A percentile compares a stretch with the other conserved stretches of the same genome.
Conservation (phyloP, 768 basidiomycete species). For the Hypholoma fasciculare region DNA sequence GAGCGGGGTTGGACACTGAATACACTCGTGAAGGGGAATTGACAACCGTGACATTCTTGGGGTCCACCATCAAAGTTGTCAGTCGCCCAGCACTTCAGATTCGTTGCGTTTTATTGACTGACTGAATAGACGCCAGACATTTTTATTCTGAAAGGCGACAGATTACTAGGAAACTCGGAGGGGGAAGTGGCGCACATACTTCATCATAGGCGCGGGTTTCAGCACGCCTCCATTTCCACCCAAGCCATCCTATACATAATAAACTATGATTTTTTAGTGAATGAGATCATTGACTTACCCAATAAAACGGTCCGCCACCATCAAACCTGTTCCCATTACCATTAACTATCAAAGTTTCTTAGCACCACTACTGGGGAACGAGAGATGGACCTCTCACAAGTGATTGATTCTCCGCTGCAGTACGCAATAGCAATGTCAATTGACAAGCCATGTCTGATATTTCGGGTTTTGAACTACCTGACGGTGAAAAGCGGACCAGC, state of each 20-base stretch:
- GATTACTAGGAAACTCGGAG: not conserved
- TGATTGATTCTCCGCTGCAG: conserved; percentile 46
- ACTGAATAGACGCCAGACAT: conserved; percentile 7
- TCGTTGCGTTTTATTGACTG: not conserved
- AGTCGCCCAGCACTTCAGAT: not conserved
- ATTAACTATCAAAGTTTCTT: conserved; percentile 27
- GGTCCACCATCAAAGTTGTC: not conserved
- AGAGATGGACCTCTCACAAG: conserved; percentile 34
- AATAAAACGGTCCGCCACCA: conserved; percentile 44
- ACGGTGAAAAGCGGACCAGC: conserved; percentile 54
- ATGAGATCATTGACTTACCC: conserved; percentile 23
- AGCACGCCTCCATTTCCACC: conserved; percentile 37
- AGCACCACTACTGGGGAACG: not conserved
- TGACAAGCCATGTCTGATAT: not conserved
- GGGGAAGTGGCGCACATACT: conserved; percentile 18
- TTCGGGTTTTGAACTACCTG: conserved; percentile 29
- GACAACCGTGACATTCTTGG: conserved; percentile 37
- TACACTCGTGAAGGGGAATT: conserved; percentile 41
- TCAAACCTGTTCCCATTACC: conserved; percentile 42
- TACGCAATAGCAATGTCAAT: not conserved
- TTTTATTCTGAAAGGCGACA: not conserved
- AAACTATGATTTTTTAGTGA: not conserved
- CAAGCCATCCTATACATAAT: conserved; percentile 33
- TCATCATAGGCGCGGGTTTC: conserved; percentile 50
- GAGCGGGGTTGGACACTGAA: conserved; percentile 40